Base-by-base conservation (phyloP, 1,284 basidiomycete genomes). In the Tremellales sp. region DNA sequence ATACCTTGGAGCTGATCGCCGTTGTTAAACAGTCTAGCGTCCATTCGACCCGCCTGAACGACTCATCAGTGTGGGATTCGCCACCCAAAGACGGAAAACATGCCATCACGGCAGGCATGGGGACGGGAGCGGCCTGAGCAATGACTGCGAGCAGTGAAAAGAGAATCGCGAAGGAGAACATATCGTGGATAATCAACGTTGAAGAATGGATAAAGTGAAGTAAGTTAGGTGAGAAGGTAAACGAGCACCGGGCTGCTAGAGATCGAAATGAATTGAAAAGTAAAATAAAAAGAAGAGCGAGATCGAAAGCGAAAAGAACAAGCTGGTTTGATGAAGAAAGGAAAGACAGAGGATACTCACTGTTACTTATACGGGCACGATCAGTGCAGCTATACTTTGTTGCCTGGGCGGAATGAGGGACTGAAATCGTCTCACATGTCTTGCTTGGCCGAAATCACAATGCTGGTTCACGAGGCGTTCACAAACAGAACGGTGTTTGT, bases 31-130 rank as follows among this genome's bases (percentile, higher is more conserved):
- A 6, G 13, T 27, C 12, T 40, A 24, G 16, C n/a, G 22, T 8
- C 8, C 8, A 8, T 16, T 36, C 8, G 8, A 16, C 22, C 7
- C 34, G 22, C 45, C 38, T 14, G 53, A 48, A 33, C 45, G 48
- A 43, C 45, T 13, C 29, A 18, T 16, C 28, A 22, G 5, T 21
- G 5, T 19, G n/a, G 40, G 24, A 50, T 3, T 27, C 5, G 10
- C 3, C 13, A 5, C 21, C 27, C 27, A 24, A 18, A 19, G 27
- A 18, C 14, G 27, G 26, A 4, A 4, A 13, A 32, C 51, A 32
- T 32, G 56, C 54, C 50, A 53, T 55, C 33, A 46, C 47, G 27
- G 49, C 56, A 8, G 55, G 53, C 53, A 57, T 55, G 16, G 52
- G 59, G 19, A 55, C 41, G 18, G 56, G 55, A 31, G 50, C 47